Evolutionary conservation across 441 rosid species (phyloP), one percentile per base, ranked within the genome.

Genomic region (Adansonia rubrostipa): DNA sequence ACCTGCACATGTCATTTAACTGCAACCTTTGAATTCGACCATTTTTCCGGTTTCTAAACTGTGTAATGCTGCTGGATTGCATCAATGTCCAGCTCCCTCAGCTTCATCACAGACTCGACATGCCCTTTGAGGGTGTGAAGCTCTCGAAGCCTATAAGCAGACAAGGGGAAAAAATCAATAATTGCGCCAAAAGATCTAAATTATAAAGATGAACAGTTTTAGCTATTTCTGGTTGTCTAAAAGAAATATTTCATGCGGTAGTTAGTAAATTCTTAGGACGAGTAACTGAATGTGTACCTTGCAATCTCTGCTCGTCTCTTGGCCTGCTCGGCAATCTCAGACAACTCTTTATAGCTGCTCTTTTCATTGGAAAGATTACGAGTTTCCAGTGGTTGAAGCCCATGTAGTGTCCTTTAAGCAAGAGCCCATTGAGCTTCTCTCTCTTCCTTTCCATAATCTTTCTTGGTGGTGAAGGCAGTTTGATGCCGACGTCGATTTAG

Each of bases 381-480:
- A 13, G 91, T 50, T 84, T 92, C 93, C 0, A 90, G 91, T 47
- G 93, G 93, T 58, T 93, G 98, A 80, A 93, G 93, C 9, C 99
- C 99, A 1, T 95, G 96, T 79, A 91, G 80, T 51, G 99, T 93
- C 82, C 99, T 91, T 81, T 95, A 98, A 42, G 93, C 94, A 66
- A 73, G 90, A 71, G 98, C 99, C 99, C 99, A 95, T 64, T 95
- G 99, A 71, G 98, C 99, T 75, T 95, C 99, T 71, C 99, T 88
- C 78, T 92, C 99, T 78, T 88, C 99, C 73, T 86, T 95, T 10
- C 99, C 99, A 17, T 91, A 95, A 66, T 95, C 96, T 87, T 93
- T 93, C 91, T 95, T 95, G 78, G 96, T 93, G 71, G 98, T 93
- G 83, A 95, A 95, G 47, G 97, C 97, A 60, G 97, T 95, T 97